Conservation (phyloP, 495 filamentous ascomycete genomes). For the Massariosphaeria phaeospora region DNA sequence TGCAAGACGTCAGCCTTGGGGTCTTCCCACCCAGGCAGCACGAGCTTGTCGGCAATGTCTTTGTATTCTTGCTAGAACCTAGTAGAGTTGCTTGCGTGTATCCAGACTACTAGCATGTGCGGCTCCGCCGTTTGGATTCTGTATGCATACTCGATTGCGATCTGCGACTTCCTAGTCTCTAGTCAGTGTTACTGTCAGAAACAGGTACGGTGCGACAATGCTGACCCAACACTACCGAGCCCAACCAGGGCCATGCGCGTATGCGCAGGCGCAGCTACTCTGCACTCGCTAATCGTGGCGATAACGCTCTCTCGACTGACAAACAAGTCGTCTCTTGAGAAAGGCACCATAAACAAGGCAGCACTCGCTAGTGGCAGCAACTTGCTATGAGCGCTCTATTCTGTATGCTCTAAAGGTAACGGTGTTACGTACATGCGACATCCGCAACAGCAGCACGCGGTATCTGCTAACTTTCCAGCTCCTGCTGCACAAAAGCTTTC, state of each 20-base stretch:
- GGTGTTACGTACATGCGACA: slow-evolving; percentile 31
- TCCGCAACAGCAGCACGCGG: slow-evolving; percentile 24
- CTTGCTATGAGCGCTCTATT: neutral
- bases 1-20: slow-evolving; percentile 5
- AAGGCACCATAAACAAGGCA: no score
- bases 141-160: slow-evolving; percentile 23
- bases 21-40: slow-evolving; percentile 19
- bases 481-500: slow-evolving; percentile 12
- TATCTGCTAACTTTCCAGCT: slow-evolving; percentile 6
- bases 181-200: no score
- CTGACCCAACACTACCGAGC: no score
- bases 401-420: neutral
- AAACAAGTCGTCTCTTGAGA: no score
- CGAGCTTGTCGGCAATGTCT: slow-evolving; percentile 16
- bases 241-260: no score
- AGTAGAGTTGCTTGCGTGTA: slow-evolving; percentile 17
- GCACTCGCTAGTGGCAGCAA: no score
- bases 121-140: slow-evolving; percentile 10
- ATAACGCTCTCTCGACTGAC: no score
- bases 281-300: no score
- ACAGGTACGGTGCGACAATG: no score
- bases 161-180: slow-evolving; percentile 15
- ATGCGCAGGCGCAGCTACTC: no score
- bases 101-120: slow-evolving; percentile 10
- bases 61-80: slow-evolving; percentile 22